phyloP scores from a whole-genome alignment of 768 basidiomycete genomes.

The Flagelloscypha sp. region DNA sequence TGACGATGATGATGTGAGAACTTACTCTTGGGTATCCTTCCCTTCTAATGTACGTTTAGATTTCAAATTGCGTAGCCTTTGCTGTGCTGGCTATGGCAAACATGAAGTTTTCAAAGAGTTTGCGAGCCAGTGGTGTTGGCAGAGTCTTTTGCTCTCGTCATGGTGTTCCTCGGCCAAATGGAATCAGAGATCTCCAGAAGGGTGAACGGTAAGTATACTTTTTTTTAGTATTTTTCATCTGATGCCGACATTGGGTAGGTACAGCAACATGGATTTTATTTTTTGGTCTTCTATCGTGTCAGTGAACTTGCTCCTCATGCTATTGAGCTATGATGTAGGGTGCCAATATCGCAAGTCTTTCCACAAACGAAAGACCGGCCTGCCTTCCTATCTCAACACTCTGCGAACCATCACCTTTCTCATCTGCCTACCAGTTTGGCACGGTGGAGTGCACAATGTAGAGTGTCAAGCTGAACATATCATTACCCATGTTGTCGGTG shows the following conservation, averaged over 20 bases:
- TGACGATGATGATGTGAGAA: too few relatives aligned
- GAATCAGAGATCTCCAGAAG: conserved; percentile 22
- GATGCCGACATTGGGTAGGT: conserved; percentile 7
- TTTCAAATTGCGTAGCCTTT: conserved; percentile 21
- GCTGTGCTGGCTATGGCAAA: conserved; percentile 19
- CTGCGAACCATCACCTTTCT: conserved; percentile 4
- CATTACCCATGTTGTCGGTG: conserved; percentile 15
- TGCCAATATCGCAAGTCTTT: conserved; percentile 17
- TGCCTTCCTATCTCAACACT: conserved; percentile 1
- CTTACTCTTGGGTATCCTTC: conserved; percentile 12
- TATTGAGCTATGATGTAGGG: conserved; percentile 17
- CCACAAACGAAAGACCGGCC: conserved; percentile 10
- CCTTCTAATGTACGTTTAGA: conserved; percentile 12
- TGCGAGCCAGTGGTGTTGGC: conserved; percentile 20
- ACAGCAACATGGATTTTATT: conserved; percentile 19
- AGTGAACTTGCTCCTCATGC: not conserved
- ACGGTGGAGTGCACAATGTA: conserved; percentile 16
- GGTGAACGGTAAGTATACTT: conserved; percentile 21
- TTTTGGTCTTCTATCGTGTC: conserved; percentile 8
- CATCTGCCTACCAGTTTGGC: conserved; percentile 18
- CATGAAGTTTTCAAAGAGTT: conserved; percentile 12
- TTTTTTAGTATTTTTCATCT: not conserved
- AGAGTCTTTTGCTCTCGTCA: conserved; percentile 22
- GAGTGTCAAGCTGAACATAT: conserved; percentile 11
- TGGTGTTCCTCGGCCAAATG: conserved; percentile 19